These are phyloP conservation scores for Torrubiella hemipterigena DNA, from an alignment of 2,329 filamentous ascomycete genomes.

Conservation along the genomic window DNA sequence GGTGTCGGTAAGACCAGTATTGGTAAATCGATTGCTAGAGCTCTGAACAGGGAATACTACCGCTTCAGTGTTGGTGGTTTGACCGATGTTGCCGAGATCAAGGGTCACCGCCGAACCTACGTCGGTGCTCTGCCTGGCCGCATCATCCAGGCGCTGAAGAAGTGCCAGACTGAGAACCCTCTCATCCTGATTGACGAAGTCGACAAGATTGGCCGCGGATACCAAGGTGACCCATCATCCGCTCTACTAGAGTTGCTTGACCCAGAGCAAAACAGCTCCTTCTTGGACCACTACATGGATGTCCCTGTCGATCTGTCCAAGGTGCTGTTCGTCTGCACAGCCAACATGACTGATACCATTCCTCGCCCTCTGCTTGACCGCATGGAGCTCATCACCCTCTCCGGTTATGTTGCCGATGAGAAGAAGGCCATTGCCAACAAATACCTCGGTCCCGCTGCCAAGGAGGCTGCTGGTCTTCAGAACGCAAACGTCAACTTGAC, in stretches of 20 bases:
- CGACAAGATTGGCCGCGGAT: conserved; percentile 93
- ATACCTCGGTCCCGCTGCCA: conserved; percentile 88
- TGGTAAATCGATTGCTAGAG: conserved; percentile 92
- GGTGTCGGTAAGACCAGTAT: conserved; percentile 99
- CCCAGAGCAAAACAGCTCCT: conserved; percentile 93
- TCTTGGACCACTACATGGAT: conserved; percentile 97
- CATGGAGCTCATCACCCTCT: conserved; percentile 96
- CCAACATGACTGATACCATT: conserved; percentile 98
- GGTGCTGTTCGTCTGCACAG: conserved; percentile 96
- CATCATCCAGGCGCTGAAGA: conserved; percentile 97
- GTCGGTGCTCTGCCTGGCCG: conserved; percentile 90
- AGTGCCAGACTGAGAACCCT: conserved; percentile 97
- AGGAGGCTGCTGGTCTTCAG: conserved; percentile 82
- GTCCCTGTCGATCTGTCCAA: conserved; percentile 95
- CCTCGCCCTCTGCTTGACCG: conserved; percentile 85
- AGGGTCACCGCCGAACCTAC: conserved; percentile 91
- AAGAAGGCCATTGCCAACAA: conserved; percentile 97
- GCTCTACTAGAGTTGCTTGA: conserved; percentile 88
- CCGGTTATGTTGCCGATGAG: conserved; percentile 93
- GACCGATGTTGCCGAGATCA: conserved; percentile 97
- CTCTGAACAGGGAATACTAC: conserved; percentile 93
- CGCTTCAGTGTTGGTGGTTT: conserved; percentile 94
- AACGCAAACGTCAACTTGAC: conserved; percentile 81
- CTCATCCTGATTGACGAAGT: conserved; percentile 94
- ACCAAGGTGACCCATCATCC: conserved; percentile 92